Conservation (phyloP, 495 filamentous ascomycete genomes). For the Xylaria acuta region DNA sequence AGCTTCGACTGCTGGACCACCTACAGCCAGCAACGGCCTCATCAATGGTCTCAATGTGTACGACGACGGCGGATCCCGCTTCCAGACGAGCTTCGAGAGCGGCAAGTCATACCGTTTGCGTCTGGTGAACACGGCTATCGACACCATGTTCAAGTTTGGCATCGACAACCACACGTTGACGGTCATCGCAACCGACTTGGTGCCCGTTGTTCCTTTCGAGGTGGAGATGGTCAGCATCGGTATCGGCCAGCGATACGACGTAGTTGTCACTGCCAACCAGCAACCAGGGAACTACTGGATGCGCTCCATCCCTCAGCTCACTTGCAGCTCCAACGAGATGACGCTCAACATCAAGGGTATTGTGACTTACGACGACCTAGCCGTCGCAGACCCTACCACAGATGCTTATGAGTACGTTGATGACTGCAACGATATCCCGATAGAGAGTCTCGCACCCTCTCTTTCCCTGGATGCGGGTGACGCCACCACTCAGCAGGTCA, state of each 20-base stretch:
- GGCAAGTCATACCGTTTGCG: slow-evolving; percentile 59
- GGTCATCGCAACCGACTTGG: slow-evolving; percentile 55
- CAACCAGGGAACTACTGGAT: slow-evolving; percentile 64
- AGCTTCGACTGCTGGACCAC: slow-evolving; percentile 48
- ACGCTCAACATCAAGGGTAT: slow-evolving; percentile 62
- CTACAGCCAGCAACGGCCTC: slow-evolving; percentile 52
- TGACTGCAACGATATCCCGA: slow-evolving; percentile 48
- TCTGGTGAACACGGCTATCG: slow-evolving; percentile 61
- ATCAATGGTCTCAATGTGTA: slow-evolving; percentile 60
- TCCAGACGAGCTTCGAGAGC: slow-evolving; percentile 48
- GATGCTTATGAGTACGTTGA: slow-evolving; percentile 38
- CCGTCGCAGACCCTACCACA: slow-evolving; percentile 45
- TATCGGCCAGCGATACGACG: slow-evolving; percentile 73
- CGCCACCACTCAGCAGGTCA: slow-evolving; percentile 30
- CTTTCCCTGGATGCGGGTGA: slow-evolving; percentile 44
- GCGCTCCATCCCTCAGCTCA: slow-evolving; percentile 61
- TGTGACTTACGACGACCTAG: slow-evolving; percentile 54
- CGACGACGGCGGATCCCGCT: slow-evolving; percentile 44
- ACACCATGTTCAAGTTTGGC: slow-evolving; percentile 54
- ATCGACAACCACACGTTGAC: slow-evolving; percentile 59
- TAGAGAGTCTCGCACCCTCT: slow-evolving; percentile 50
- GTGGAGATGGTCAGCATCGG: slow-evolving; percentile 56
- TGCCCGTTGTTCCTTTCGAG: slow-evolving; percentile 56
- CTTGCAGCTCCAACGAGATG: slow-evolving; percentile 51
- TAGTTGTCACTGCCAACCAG: slow-evolving; percentile 66